Evolutionary conservation across 2,329 filamentous ascomycete genomes (phyloP).

Genomic region (Xenosphaeropsis pyriputrescens): DNA sequence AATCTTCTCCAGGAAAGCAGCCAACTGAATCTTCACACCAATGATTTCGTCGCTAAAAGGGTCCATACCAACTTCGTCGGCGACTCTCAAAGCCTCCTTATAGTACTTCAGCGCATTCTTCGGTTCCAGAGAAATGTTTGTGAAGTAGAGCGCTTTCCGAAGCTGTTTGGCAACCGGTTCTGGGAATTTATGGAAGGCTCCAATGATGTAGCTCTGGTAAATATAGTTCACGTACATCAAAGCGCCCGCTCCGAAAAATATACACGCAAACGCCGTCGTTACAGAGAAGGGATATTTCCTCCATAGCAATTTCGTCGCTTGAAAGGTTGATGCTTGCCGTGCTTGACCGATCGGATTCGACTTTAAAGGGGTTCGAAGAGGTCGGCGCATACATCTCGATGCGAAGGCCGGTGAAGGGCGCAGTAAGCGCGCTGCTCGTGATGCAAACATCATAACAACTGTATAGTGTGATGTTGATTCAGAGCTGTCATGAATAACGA

Average conservation of each 20-base stretch:
- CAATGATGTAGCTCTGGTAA: conserved; percentile 18
- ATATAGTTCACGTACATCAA: conserved; percentile 15
- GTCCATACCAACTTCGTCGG: conserved; percentile 63
- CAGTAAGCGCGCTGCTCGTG: too few relatives aligned
- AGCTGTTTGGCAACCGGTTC: conserved; percentile 63
- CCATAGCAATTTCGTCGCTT: conserved; percentile 10
- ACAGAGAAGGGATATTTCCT: conserved; percentile 14
- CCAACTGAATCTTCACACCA: conserved; percentile 73
- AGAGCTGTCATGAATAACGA: too few relatives aligned
- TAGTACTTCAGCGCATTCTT: conserved; percentile 73
- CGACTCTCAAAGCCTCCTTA: conserved; percentile 60
- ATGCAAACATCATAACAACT: too few relatives aligned
- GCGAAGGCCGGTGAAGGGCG: too few relatives aligned
- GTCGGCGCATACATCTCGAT: too few relatives aligned
- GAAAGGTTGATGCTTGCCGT: background rate
- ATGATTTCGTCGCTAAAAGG: conserved; percentile 84
- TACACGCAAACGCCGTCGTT: conserved; percentile 13
- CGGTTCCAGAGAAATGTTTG: conserved; percentile 60
- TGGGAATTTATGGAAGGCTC: conserved; percentile 41
- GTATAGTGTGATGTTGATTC: too few relatives aligned
- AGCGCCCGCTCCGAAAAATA: conserved; percentile 7
- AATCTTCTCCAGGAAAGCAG: conserved; percentile 66
- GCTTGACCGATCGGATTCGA: background rate
- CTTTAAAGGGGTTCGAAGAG: too few relatives aligned
- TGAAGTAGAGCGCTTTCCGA: conserved; percentile 76